These are phyloP conservation scores for Kwoniella newhampshirensis DNA, from an alignment of 768 basidiomycete species.

Conservation along the genomic window DNA sequence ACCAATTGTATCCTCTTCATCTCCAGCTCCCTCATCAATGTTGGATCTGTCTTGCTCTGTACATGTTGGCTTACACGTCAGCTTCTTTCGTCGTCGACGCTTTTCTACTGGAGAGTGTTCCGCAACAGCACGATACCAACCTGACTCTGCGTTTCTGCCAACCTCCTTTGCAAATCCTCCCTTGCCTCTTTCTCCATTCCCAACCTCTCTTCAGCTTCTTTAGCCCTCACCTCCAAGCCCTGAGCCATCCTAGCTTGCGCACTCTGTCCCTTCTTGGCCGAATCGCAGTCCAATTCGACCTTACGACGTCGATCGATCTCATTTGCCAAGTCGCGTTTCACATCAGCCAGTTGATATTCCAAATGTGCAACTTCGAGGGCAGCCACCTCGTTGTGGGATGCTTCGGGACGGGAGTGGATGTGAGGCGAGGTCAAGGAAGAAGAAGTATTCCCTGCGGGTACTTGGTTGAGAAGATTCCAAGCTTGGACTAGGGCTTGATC, in stretches of 20 bases:
- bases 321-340: conserved; percentile 4
- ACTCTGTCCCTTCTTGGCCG: conserved; percentile 24
- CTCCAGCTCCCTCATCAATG: too few relatives aligned
- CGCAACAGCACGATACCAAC: too few relatives aligned
- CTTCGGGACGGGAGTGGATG: too few relatives aligned
- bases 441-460: conserved; percentile 1
- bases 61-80: too few relatives aligned
- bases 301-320: conserved; percentile 1
- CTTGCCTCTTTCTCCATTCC: conserved; percentile 8
- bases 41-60: too few relatives aligned
- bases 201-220: conserved; percentile 9
- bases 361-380: neutral
- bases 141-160: conserved; percentile 2
- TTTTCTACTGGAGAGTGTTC: too few relatives aligned
- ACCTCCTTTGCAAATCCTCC: conserved; percentile 3
- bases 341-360: neutral
- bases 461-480: neutral
- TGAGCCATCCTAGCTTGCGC: conserved; percentile 11
- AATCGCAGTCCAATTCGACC: conserved; percentile 5
- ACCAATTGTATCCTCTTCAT: too few relatives aligned
- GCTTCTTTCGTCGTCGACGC: too few relatives aligned
- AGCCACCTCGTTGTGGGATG: too few relatives aligned
- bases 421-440: too few relatives aligned
- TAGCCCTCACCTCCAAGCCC: neutral
- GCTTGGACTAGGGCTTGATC: conserved; percentile 8